These are phyloP conservation scores for Cryptococcus sp. DNA, from an alignment of 1,284 basidiomycete species.

Conservation along the genomic window DNA sequence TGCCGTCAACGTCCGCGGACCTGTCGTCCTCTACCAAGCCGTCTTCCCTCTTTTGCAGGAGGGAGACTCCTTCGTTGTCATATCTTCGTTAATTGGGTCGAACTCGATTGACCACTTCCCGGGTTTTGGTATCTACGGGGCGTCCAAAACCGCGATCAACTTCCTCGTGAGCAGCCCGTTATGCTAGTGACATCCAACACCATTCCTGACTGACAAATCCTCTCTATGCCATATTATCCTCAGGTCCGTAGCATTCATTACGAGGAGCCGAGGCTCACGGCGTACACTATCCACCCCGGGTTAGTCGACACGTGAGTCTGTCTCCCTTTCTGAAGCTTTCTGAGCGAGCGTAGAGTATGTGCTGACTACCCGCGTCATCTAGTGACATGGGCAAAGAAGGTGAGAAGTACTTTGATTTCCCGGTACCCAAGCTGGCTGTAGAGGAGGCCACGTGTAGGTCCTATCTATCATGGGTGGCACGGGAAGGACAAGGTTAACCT, in stretches of 20 bases:
- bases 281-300: slow-evolving; percentile 4
- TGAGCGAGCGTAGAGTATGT: too few species aligned
- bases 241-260: slow-evolving; percentile 4
- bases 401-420: too few species aligned
- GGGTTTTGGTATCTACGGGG: slow-evolving; percentile 11
- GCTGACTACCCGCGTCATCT: too few species aligned
- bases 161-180: slow-evolving; percentile 9
- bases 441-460: too few species aligned
- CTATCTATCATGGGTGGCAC: too few species aligned
- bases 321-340: too few species aligned
- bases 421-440: too few species aligned
- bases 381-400: too few species aligned
- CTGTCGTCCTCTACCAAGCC: slow-evolving; percentile 24
- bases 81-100: slow-evolving; percentile 16
- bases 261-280: slow-evolving; percentile 6
- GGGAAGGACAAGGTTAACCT: too few species aligned
- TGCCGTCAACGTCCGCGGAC: slow-evolving; percentile 15
- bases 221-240: not conserved
- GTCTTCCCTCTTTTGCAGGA: slow-evolving; percentile 10
- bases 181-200: too few species aligned
- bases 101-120: slow-evolving; percentile 6
- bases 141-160: slow-evolving; percentile 15
- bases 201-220: too few species aligned
- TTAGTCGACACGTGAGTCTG: slow-evolving; percentile 1
- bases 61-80: slow-evolving; percentile 18